phyloP scores from a whole-genome alignment of 148 eudicot genomes.

The Limonium bicolor region DNA sequence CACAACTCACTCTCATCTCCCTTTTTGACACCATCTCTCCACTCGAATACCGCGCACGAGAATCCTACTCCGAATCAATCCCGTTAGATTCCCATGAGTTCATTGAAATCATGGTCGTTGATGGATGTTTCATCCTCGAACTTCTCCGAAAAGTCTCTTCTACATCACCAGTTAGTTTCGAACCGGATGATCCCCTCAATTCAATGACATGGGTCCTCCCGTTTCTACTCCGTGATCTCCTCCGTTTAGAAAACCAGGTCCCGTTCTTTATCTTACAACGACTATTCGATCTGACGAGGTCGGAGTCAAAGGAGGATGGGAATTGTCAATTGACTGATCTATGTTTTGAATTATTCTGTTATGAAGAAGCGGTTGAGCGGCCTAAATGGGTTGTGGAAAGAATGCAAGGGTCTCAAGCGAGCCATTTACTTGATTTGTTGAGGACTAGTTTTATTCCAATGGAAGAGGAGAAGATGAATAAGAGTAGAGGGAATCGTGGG shows the following conservation, averaged over 20 bases:
- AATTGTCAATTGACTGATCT: slow-evolving; percentile 19
- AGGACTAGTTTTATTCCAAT: slow-evolving; percentile 43
- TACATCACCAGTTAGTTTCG: slow-evolving; percentile 19
- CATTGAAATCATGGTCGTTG: slow-evolving; percentile 62
- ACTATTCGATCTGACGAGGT: slow-evolving; percentile 35
- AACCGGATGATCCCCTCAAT: slow-evolving; percentile 45
- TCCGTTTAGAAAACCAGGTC: slow-evolving; percentile 64
- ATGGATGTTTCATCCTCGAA: slow-evolving; percentile 74
- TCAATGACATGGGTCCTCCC: slow-evolving; percentile 60
- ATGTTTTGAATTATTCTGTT: slow-evolving; percentile 39
- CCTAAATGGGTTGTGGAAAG: background rate
- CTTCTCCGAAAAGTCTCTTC: slow-evolving; percentile 44
- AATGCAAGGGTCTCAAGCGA: slow-evolving; percentile 15
- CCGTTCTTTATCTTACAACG: slow-evolving; percentile 47
- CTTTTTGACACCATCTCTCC: slow-evolving; percentile 28
- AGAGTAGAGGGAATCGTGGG: background rate
- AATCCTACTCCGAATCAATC: slow-evolving; percentile 43
- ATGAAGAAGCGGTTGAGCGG: background rate
- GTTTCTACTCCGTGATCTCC: slow-evolving; percentile 45
- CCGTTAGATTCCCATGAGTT: slow-evolving; percentile 13
- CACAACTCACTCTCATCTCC: slow-evolving; percentile 15
- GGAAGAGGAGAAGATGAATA: slow-evolving; percentile 9
- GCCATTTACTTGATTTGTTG: slow-evolving; percentile 58
- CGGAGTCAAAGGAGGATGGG: slow-evolving; percentile 1
- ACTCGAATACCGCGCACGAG: slow-evolving; percentile 28